These are phyloP conservation scores for Monosporascus sp. DNA, from an alignment of 2,329 filamentous ascomycete species.

Conservation along the genomic window DNA sequence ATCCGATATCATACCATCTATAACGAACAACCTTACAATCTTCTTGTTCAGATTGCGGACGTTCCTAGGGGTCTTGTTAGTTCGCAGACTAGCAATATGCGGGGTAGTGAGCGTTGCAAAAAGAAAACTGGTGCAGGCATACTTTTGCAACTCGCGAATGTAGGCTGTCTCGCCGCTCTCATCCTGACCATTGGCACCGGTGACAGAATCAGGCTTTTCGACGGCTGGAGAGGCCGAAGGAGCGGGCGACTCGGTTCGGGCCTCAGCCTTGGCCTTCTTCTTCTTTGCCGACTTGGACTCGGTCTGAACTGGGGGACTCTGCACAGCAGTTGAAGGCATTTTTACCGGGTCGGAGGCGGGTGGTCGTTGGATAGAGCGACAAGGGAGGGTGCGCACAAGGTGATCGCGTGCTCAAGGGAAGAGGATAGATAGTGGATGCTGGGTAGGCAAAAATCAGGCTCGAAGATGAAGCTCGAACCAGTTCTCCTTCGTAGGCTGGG, in stretches of 20 bases:
- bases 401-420: conserved; percentile 1
- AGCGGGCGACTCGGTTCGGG: conserved; percentile 51
- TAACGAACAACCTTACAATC: conserved; percentile 57
- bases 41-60: conserved; percentile 94
- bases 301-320: conserved; percentile 56
- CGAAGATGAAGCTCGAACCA: not conserved
- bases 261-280: conserved; percentile 57
- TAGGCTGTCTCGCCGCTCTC: conserved; percentile 67
- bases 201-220: conserved; percentile 44
- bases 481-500: not conserved
- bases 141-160: conserved; percentile 90
- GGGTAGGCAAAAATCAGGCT: not conserved
- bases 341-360: conserved; percentile 6
- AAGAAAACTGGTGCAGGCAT: conserved; percentile 28
- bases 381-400: conserved; percentile 1
- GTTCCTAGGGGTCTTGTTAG: conserved; percentile 49
- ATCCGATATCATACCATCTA: not conserved
- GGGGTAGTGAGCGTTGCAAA: conserved; percentile 9
- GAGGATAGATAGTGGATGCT: conserved; percentile 7
- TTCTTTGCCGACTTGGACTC: conserved; percentile 65
- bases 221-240: conserved; percentile 43
- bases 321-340: conserved; percentile 61
- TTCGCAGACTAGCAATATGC: conserved; percentile 2
- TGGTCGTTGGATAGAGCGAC: not conserved
- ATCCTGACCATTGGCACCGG: conserved; percentile 51